Percentiles rank a stretch among this genome's conserved stretches.
Evolutionary conservation across 2,329 filamentous ascomycete genomes (phyloP).

Genomic region (Lasiodiplodia hormozganensis): DNA sequence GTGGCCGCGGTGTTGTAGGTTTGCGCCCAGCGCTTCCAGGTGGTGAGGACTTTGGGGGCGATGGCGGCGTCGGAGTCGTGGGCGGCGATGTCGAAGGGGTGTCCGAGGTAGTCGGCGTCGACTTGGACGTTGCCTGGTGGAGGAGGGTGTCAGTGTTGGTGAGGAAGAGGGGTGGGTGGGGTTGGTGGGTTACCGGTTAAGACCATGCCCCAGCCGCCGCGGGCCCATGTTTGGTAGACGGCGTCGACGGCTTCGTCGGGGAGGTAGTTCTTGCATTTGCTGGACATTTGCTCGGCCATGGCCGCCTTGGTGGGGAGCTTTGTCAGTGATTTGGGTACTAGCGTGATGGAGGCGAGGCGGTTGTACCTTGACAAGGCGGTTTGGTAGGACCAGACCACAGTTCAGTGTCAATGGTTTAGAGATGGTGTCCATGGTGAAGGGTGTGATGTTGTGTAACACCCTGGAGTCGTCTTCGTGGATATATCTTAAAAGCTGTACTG

Average conservation of each 20-base stretch:
- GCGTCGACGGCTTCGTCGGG: background rate
- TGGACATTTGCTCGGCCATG: background rate
- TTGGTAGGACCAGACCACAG: slow-evolving; percentile 42
- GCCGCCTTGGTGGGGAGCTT: background rate
- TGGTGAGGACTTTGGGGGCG: background rate
- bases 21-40: slow-evolving; percentile 38
- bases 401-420: slow-evolving; percentile 35
- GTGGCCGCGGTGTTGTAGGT: slow-evolving; percentile 36
- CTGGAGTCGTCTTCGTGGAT: background rate
- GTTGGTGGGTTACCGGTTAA: slow-evolving; percentile 53
- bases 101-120: background rate
- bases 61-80: background rate
- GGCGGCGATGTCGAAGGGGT: background rate
- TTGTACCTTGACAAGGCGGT: slow-evolving; percentile 47
- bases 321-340: background rate
- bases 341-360: slow-evolving; percentile 42
- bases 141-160: too few species aligned
- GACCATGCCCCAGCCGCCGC: slow-evolving; percentile 61
- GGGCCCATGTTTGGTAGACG: slow-evolving; percentile 43
- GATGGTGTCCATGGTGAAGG: slow-evolving; percentile 30
- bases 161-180: slow-evolving; percentile 42
- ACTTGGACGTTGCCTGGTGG: background rate
- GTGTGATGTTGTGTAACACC: too few species aligned
- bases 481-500: background rate
- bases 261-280: background rate